These are phyloP conservation scores for Cryptococcus sp. DNA, from an alignment of 1,284 basidiomycete species.

Conservation along the genomic window DNA sequence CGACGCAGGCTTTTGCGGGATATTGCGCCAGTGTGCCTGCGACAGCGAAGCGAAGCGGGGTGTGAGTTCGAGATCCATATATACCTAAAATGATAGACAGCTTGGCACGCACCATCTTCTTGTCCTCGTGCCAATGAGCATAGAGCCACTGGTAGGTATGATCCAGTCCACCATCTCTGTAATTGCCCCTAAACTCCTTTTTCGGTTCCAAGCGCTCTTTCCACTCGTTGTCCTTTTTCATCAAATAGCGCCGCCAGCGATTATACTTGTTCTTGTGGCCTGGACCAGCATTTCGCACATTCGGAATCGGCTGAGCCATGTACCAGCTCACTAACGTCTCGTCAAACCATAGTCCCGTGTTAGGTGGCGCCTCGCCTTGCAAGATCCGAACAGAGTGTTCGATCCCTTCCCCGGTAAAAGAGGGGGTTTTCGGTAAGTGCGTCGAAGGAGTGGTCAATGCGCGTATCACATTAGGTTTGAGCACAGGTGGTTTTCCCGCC, in stretches of 20 bases:
- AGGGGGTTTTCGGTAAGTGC: neutral
- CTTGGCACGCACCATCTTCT: conserved; percentile 10
- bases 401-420: conserved; percentile 8
- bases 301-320: conserved; percentile 4
- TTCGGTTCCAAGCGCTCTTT: conserved; percentile 18
- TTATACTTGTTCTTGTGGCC: neutral
- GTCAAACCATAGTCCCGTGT: conserved; percentile 11
- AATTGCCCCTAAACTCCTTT: conserved; percentile 4
- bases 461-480: neutral
- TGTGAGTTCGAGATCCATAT: neutral
- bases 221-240: conserved; percentile 13
- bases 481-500: neutral
- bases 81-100: no score
- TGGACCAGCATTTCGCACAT: neutral
- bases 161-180: neutral
- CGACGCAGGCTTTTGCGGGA: neutral
- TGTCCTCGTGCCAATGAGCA: conserved; percentile 20
- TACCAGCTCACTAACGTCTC: conserved; percentile 6
- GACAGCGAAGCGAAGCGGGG: neutral
- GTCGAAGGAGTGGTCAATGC: neutral
- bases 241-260: conserved; percentile 16
- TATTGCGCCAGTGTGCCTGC: conserved; percentile 2
- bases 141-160: conserved; percentile 15
- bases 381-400: conserved; percentile 2
- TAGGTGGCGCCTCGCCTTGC: neutral